Conservation (phyloP, 169 alveolate species). For the Babesia bovis region DNA sequence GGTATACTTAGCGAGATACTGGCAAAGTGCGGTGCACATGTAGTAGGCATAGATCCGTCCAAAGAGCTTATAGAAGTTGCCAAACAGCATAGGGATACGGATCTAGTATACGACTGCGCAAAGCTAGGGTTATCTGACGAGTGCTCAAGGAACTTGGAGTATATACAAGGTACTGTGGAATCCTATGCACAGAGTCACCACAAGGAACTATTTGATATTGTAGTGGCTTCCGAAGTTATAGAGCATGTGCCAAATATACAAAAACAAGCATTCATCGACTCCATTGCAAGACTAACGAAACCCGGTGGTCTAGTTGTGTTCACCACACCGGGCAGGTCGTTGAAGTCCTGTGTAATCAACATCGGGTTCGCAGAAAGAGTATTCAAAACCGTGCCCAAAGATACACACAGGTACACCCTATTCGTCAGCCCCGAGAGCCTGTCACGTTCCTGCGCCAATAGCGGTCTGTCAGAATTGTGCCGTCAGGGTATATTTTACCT, state of each 20-base stretch:
- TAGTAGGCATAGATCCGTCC: constrained; percentile 77
- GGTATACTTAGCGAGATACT: constrained; percentile 82
- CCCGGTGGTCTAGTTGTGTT: constrained; percentile 56
- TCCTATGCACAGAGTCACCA: constrained; percentile 11
- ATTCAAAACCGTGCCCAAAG: constrained; percentile 18
- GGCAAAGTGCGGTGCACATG: constrained; percentile 79
- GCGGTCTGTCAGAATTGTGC: constrained; percentile 22
- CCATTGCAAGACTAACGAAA: constrained; percentile 5
- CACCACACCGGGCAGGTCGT: constrained; percentile 60
- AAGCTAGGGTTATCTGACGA: constrained; percentile 42
- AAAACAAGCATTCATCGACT: constrained; percentile 19
- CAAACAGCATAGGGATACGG: constrained; percentile 20
- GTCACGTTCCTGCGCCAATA: not conserved
- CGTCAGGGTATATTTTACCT: constrained; percentile 55
- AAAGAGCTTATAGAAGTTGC: constrained; percentile 48
- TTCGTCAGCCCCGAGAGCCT: constrained; percentile 40
- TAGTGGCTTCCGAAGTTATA: constrained; percentile 64
- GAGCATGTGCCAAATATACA: constrained; percentile 52
- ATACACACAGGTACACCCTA: constrained; percentile 42
- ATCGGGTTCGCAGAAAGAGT: constrained; percentile 50
- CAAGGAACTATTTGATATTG: constrained; percentile 29
- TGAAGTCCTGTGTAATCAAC: constrained; percentile 48
- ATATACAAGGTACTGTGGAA: constrained; percentile 29
- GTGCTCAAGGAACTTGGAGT: constrained; percentile 27
- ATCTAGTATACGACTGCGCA: constrained; percentile 15